Base-by-base conservation (phyloP, 371 early-diverging fungal genomes). In the Sporodiniella umbellata region DNA sequence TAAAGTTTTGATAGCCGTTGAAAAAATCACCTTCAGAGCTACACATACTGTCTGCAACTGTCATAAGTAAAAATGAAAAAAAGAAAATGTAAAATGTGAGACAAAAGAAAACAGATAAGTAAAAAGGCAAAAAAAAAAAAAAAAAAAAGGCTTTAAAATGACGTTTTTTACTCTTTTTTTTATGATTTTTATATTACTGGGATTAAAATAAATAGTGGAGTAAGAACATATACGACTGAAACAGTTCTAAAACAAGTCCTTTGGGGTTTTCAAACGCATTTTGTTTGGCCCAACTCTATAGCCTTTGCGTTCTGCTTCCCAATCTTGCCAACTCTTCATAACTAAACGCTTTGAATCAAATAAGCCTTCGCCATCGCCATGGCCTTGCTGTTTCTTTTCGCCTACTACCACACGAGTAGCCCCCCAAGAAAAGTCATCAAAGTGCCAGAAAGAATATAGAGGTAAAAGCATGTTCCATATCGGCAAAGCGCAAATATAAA, bases 381-480 rank as follows among this genome's bases (percentile, higher is more conserved):
- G 75, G 45, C 84, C 62, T 53, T 82, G 70, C 6, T 71, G 80
- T 40, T 78, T 81, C 67, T 80, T 81, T 62, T 73, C 78, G 17
- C 83, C 80, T 17, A 72, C 51, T 12, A 88, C 80, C 37, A 84
- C 84, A 42, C 90, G 71, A 8, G 90, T 90, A 33, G 82, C 82
- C 24, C 92, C 92, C 92, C 96, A 95, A 17, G 83, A 76, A 57
- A 95, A 93, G 65, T 95, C 93, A 60, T 95, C 96, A 71, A 94
- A 90, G 63, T 92, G 90, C 96, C 96, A 95, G 72, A 85, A 89
- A 1, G 95, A 86, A 60, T 96, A 96, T 0, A 89, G 54, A 4
- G 98, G 98, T 14, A 97, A 78, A 8, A 92, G 70, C 61, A 92
- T 83, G 70, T 95, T 94, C 98, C 98, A 98, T 10, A 98, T 76